These are phyloP conservation scores for Chlorella ohadii DNA, from an alignment of 139 green algal genomes.

Conservation along the genomic window DNA sequence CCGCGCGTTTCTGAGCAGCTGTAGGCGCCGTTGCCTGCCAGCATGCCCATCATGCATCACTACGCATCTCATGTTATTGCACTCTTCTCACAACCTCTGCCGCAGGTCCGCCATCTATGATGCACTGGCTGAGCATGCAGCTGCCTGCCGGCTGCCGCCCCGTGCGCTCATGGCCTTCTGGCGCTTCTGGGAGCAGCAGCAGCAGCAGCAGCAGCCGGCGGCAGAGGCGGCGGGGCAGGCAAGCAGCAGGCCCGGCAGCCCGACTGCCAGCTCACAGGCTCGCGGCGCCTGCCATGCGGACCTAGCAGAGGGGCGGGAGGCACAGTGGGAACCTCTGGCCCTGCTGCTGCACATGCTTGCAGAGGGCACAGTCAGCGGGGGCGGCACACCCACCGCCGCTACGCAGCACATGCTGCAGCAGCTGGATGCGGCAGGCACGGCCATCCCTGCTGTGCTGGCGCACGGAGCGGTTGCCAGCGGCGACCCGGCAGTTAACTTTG, in stretches of 20 bases:
- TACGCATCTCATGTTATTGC: no score
- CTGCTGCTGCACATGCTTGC: slow-evolving; percentile 27
- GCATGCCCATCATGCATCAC: no score
- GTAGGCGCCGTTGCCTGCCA: no score
- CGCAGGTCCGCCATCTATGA: neutral
- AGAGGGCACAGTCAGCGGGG: neutral
- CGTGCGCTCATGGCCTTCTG: slow-evolving; percentile 11
- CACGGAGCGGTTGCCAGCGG: neutral
- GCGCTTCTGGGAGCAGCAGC: slow-evolving; percentile 27
- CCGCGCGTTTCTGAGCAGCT: no score
- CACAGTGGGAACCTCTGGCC: neutral
- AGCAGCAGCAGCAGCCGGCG: neutral
- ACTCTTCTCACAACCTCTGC: no score
- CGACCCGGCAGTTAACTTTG: neutral
- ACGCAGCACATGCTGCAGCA: neutral
- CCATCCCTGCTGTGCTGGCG: slow-evolving; percentile 2
- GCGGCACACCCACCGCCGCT: neutral
- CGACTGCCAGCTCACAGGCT: no score
- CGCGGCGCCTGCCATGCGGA: neutral
- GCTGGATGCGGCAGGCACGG: neutral
- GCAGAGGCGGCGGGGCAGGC: neutral
- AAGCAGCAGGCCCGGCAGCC: no score
- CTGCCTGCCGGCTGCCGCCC: neutral
- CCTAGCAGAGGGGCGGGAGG: neutral
- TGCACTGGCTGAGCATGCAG: neutral